These are phyloP conservation scores for Pseudozyma pruni DNA, from an alignment of 1,284 basidiomycete species.

Conservation along the genomic window DNA sequence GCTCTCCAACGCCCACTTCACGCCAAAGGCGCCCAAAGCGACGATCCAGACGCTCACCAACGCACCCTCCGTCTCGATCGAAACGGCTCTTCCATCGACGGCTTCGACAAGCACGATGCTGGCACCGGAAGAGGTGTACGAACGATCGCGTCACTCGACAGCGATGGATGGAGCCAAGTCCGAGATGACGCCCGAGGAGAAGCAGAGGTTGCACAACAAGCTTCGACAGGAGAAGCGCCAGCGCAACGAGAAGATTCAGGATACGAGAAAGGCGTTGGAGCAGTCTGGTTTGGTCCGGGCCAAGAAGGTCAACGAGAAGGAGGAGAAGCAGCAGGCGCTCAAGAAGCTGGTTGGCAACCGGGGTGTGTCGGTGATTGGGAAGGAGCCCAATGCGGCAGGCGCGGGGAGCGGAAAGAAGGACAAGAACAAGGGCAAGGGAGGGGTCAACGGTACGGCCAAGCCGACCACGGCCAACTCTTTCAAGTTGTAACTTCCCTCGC, in stretches of 20 bases:
- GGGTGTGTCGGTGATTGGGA: constrained; percentile 55
- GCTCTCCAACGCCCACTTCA: constrained; percentile 92
- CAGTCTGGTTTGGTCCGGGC: constrained; percentile 71
- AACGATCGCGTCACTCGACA: constrained; percentile 42
- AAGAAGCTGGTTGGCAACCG: constrained; percentile 64
- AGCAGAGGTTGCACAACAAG: constrained; percentile 71
- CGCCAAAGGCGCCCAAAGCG: constrained; percentile 92
- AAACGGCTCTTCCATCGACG: constrained; percentile 87
- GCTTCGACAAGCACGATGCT: constrained; percentile 82
- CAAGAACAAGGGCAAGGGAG: constrained; percentile 36
- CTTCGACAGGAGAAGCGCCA: constrained; percentile 75
- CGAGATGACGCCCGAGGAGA: constrained; percentile 87
- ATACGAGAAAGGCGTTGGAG: constrained; percentile 76
- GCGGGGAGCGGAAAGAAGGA: constrained; percentile 30
- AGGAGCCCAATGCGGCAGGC: constrained; percentile 25
- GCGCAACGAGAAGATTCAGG: constrained; percentile 75
- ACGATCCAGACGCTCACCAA: constrained; percentile 87
- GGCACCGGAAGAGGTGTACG: constrained; percentile 91
- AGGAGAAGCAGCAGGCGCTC: constrained; percentile 65
- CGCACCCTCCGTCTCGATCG: constrained; percentile 83
- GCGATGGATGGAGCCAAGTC: constrained; percentile 70
- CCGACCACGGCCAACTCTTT: constrained; percentile 25
- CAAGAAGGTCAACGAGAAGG: constrained; percentile 41
- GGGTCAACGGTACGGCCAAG: constrained; percentile 11
- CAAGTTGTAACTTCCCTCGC: constrained; percentile 46